Evolutionary conservation across 495 filamentous ascomycete genomes (phyloP).

Genomic region (Penicillium turbatum): DNA sequence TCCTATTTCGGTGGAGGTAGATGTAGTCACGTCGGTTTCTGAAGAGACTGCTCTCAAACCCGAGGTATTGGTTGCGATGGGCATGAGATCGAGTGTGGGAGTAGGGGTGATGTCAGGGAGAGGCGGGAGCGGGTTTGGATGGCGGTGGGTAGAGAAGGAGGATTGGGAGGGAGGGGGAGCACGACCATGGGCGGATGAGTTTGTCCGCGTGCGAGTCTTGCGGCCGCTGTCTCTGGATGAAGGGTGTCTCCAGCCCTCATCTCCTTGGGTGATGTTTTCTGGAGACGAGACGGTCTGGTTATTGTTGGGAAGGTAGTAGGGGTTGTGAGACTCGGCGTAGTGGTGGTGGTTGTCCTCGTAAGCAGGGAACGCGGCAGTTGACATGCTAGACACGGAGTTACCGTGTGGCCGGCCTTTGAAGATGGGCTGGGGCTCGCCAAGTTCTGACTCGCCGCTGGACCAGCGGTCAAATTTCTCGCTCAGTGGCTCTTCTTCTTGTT

Average conservation of each 20-base stretch:
- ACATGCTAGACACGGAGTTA: conserved; percentile 29
- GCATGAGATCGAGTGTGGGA: neutral
- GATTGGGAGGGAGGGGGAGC: conserved; percentile 24
- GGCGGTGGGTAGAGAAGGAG: conserved; percentile 28
- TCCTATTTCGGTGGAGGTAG: conserved; percentile 16
- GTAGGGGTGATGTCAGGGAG: conserved; percentile 23
- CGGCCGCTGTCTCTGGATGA: neutral
- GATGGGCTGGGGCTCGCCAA: conserved; percentile 17
- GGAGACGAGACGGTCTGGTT: conserved; percentile 12
- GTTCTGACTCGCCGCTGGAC: conserved; percentile 28
- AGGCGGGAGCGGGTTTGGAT: conserved; percentile 29
- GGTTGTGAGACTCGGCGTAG: conserved; percentile 18
- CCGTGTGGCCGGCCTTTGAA: conserved; percentile 22
- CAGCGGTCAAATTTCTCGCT: conserved; percentile 34
- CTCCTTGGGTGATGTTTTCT: conserved; percentile 7
- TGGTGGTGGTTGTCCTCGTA: conserved; percentile 32
- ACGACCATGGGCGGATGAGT: conserved; percentile 18
- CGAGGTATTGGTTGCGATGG: neutral
- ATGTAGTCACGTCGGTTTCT: conserved; percentile 21
- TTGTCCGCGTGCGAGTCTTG: conserved; percentile 19
- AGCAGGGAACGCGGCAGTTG: conserved; percentile 32
- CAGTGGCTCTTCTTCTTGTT: conserved; percentile 23
- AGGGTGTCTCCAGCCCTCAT: neutral
- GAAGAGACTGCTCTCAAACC: conserved; percentile 18
- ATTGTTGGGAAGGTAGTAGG: conserved; percentile 21